phyloP scores from a whole-genome alignment of 805 yeast genomes.

The Nakazawaea ernobii region DNA sequence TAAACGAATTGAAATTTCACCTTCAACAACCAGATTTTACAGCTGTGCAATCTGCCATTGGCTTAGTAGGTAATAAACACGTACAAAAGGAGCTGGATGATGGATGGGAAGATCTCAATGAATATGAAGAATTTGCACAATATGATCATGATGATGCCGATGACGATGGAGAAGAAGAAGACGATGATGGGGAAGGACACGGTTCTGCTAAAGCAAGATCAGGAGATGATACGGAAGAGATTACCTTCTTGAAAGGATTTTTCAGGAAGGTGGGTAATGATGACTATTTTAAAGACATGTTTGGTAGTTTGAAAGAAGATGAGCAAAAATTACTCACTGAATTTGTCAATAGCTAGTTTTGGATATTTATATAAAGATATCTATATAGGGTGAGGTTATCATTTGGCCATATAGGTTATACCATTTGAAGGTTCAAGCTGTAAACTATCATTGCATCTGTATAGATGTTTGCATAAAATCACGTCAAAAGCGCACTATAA shows the following conservation, averaged over 20 bases:
- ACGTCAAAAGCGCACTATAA: too few species aligned
- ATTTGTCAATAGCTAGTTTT: conserved; percentile 28
- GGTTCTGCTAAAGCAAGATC: not conserved
- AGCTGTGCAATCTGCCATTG: conserved; percentile 14
- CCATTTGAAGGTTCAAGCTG: too few species aligned
- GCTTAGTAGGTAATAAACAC: conserved; percentile 20
- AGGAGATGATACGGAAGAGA: conserved; percentile 15
- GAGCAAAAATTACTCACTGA: conserved; percentile 53
- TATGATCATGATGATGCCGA: conserved; percentile 46
- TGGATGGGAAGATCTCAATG: conserved; percentile 78
- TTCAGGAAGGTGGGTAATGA: conserved; percentile 17
- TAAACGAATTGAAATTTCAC: conserved; percentile 66
- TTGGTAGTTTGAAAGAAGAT: conserved; percentile 40
- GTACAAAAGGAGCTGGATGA: conserved; percentile 41
- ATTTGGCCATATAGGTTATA: too few species aligned
- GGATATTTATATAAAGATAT: conserved; percentile 7
- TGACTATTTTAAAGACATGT: conserved; percentile 45
- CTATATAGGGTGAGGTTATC: too few species aligned
- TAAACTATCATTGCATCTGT: too few species aligned
- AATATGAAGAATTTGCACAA: conserved; percentile 55
- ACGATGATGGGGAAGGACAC: conserved; percentile 12
- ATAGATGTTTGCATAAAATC: not conserved
- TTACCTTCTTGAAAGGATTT: not conserved
- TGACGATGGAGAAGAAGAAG: conserved; percentile 28
- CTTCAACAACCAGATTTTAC: conserved; percentile 41